Conservation (phyloP, 176 grass and related monocot species). For the Stipa capillata region DNA sequence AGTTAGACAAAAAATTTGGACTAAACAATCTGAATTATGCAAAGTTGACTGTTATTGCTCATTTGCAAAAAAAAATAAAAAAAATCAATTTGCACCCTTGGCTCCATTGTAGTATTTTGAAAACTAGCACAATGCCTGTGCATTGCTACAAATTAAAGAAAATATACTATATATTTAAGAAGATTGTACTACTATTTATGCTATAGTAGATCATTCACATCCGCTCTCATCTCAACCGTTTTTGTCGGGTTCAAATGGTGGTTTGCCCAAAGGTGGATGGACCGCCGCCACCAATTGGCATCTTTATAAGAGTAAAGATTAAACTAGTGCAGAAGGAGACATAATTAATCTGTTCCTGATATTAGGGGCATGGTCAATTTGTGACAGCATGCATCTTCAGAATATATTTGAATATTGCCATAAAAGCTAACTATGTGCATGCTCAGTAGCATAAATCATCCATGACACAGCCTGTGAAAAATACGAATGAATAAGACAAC, state of each 20-base stretch:
- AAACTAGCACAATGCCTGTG: too few relatives aligned
- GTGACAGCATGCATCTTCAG: not conserved
- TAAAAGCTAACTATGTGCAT: not conserved
- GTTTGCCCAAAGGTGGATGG: too few relatives aligned
- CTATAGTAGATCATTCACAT: too few relatives aligned
- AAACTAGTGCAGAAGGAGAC: slow-evolving; percentile 10
- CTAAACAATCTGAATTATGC: not conserved
- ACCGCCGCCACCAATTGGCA: too few relatives aligned
- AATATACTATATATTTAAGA: too few relatives aligned
- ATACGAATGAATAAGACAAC: slow-evolving; percentile 20
- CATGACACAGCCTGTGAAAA: not conserved
- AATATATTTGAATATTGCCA: slow-evolving; percentile 14
- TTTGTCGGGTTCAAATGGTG: too few relatives aligned
- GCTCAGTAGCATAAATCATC: slow-evolving; percentile 1
- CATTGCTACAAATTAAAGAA: too few relatives aligned
- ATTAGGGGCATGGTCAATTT: slow-evolving; percentile 1
- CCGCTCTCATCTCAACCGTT: too few relatives aligned
- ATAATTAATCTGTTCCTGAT: not conserved
- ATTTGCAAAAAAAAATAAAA: too few relatives aligned
- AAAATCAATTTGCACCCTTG: not conserved
- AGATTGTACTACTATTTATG: too few relatives aligned
- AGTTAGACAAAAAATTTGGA: too few relatives aligned
- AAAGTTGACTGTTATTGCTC: not conserved
- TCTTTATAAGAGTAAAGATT: too few relatives aligned
- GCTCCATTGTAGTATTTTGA: not conserved